Evolutionary conservation across 345 rosid genomes (phyloP).

Genomic region (Murraya paniculata): DNA sequence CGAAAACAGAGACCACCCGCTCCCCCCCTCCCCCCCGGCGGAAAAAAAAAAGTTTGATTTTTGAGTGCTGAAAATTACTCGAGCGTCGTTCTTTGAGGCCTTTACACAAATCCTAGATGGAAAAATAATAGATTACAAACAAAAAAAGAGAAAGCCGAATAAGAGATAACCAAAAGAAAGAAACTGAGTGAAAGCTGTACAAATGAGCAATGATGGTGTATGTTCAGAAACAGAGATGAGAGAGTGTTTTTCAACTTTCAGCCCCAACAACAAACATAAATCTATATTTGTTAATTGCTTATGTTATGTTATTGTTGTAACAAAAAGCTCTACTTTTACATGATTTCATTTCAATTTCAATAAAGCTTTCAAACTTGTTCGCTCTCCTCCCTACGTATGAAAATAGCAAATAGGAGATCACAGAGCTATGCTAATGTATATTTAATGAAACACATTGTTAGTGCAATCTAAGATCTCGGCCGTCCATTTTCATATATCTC

Average conservation of each 20-base stretch:
- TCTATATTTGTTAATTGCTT: neutral
- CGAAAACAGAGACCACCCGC: constrained; percentile 18
- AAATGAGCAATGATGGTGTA: constrained; percentile 43
- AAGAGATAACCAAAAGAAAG: neutral
- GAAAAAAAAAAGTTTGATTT: constrained; percentile 1
- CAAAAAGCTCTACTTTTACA: constrained; percentile 10
- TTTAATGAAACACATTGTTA: neutral
- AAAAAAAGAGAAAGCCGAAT: neutral
- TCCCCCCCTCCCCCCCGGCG: too few species aligned
- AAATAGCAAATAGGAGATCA: too few species aligned
- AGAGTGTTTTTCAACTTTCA: constrained; percentile 9
- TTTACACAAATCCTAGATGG: constrained; percentile 25
- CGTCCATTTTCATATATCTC: neutral
- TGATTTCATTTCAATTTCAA: neutral
- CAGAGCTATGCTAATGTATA: neutral
- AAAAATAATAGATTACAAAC: neutral
- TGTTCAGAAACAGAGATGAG: constrained; percentile 21
- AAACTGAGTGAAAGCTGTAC: constrained; percentile 25
- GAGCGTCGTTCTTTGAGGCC: neutral
- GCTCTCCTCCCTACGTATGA: too few species aligned
- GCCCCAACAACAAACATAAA: constrained; percentile 19
- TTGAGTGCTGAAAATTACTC: neutral
- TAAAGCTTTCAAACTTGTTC: too few species aligned
- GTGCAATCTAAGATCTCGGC: neutral
- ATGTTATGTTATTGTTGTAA: neutral